Conservation (phyloP, 2,329 filamentous ascomycete genomes). For the Blumeria graminis region DNA sequence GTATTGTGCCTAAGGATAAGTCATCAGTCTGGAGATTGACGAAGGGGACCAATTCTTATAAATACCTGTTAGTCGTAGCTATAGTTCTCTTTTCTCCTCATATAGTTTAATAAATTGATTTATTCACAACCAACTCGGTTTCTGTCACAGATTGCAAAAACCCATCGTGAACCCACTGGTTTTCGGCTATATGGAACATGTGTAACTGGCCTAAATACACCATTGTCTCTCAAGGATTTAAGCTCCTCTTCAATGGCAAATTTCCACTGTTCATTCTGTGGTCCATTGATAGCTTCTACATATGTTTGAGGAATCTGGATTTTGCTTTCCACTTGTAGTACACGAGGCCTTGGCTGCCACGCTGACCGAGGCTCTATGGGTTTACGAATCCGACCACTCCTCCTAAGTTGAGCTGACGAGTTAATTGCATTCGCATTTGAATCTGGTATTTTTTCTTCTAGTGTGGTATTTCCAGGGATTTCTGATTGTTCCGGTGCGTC, state of each 20-base stretch:
- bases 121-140: no score
- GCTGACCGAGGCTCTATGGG: neutral
- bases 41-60: no score
- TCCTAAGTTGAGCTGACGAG: neutral
- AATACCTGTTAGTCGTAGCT: no score
- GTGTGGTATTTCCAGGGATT: neutral
- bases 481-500: neutral
- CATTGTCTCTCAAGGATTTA: neutral
- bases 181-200: neutral
- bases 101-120: no score
- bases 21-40: no score
- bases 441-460: neutral
- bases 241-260: neutral
- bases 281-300: neutral
- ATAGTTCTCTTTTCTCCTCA: no score
- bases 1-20: no score
- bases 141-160: no score
- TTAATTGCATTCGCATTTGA: neutral
- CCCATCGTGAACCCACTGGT: neutral
- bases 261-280: neutral
- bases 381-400: neutral
- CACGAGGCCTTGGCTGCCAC: neutral
- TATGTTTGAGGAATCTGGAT: neutral
- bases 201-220: neutral
- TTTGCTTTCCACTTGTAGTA: neutral